Conservation (phyloP, 1,284 basidiomycete genomes). For the Ceratobasidium sp. region DNA sequence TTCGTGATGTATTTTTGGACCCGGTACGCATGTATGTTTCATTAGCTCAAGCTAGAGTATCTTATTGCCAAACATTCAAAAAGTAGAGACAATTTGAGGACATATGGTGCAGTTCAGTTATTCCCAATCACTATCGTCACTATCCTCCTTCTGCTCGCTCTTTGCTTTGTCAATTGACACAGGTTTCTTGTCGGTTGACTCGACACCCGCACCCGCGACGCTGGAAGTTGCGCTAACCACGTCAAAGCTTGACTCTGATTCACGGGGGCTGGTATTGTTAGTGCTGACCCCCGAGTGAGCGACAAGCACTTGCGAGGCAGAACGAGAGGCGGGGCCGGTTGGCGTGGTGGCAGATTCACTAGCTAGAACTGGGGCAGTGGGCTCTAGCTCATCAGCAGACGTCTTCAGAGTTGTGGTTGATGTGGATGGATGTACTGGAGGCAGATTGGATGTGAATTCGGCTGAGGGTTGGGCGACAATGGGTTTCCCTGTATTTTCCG, state of each 20-base stretch:
- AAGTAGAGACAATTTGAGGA: neutral
- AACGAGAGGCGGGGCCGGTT: slow-evolving; percentile 16
- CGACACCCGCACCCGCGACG: slow-evolving; percentile 7
- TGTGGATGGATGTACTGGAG: slow-evolving; percentile 25
- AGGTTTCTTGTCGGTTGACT: slow-evolving; percentile 12
- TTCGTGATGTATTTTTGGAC: neutral
- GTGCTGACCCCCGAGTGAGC: slow-evolving; percentile 34
- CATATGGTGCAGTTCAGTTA: neutral
- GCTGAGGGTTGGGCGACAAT: slow-evolving; percentile 74
- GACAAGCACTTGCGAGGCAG: slow-evolving; percentile 26
- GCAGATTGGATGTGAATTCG: slow-evolving; percentile 29
- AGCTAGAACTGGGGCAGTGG: slow-evolving; percentile 3
- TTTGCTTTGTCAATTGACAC: slow-evolving; percentile 12
- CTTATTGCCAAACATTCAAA: too few relatives aligned
- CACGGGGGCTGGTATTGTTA: slow-evolving; percentile 39
- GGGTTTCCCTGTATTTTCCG: neutral
- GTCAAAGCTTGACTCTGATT: slow-evolving; percentile 40
- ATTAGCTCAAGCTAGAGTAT: too few relatives aligned
- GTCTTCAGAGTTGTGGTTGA: slow-evolving; percentile 31
- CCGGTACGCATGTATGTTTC: too few relatives aligned
- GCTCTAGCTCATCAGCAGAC: slow-evolving; percentile 7
- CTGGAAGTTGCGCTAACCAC: slow-evolving; percentile 36
- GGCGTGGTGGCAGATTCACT: slow-evolving; percentile 23
- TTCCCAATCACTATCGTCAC: slow-evolving; percentile 36
- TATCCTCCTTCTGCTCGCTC: slow-evolving; percentile 23